Base-by-base conservation (phyloP, 176 grass and related monocot species). In the maize (Zea mays) region DNA sequence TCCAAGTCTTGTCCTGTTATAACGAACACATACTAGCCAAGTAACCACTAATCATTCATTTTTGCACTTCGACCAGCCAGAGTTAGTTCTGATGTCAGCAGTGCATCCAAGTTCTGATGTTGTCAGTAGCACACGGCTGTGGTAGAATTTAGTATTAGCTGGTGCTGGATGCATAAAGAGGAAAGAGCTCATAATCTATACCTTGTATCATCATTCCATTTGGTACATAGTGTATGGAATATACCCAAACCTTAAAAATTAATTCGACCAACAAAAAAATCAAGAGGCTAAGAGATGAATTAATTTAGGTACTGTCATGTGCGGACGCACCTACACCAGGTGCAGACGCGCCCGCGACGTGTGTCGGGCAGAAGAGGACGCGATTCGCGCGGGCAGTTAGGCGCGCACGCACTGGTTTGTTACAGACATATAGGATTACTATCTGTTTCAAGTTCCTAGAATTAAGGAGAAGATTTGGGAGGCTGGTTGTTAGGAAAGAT, bases 271-370 rank as follows among this genome's bases (percentile, higher is more conserved):
- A 48, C 44, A 21, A 34, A 15, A 2, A 45, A 45, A 14, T 1
- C 13, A 5, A 35, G 12, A 47, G 20, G 45, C 21, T 34, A 15
- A 48, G 7, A 70, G 44, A 49, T 33, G 11, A 77, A 9, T n/a
- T 50, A 57, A 59, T 77, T 57, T 13, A 82, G 47, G 57, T 40
- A 69, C 37, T n/a, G n/a, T n/a, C n/a, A n/a, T n/a, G n/a, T n/a
- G n/a, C n/a, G n/a, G n/a, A n/a, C n/a, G n/a, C n/a, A n/a, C n/a
- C n/a, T n/a, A n/a, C n/a, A n/a, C n/a, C n/a, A n/a, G n/a, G n/a
- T n/a, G n/a, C n/a, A n/a, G n/a, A n/a, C n/a, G n/a, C n/a, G n/a
- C n/a, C n/a, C n/a, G n/a, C n/a, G n/a, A n/a, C n/a, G n/a, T n/a
- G n/a, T n/a, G n/a, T n/a, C n/a, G n/a, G n/a, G n/a, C n/a, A n/a